These are phyloP conservation scores for Dillenia turbinata DNA, from an alignment of 164 flowering plant species.

Conservation along the genomic window DNA sequence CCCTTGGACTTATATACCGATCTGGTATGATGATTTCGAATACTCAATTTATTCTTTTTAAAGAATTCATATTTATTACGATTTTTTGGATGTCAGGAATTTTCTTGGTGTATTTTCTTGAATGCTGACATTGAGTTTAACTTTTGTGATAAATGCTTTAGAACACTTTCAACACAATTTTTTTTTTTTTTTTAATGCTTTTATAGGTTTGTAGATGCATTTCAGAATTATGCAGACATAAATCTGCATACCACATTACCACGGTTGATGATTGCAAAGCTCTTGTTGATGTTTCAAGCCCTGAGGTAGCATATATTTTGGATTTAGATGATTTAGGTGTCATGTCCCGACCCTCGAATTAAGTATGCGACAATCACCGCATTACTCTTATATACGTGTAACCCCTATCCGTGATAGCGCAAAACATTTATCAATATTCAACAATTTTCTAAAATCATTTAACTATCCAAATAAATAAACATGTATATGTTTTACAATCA, in stretches of 20 bases:
- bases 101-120: neutral
- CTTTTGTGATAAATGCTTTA: neutral
- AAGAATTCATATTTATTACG: neutral
- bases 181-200: neutral
- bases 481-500: too few relatives aligned
- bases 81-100: neutral
- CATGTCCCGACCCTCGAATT: too few relatives aligned
- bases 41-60: neutral
- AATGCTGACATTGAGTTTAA: neutral
- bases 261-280: constrained; percentile 65
- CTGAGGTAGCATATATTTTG: constrained; percentile 54
- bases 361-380: too few relatives aligned
- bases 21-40: constrained; percentile 39
- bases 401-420: too few relatives aligned
- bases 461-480: too few relatives aligned
- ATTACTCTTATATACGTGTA: too few relatives aligned
- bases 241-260: constrained; percentile 41
- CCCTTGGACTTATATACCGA: constrained; percentile 79
- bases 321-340: neutral
- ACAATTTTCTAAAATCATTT: too few relatives aligned
- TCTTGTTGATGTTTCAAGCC: constrained; percentile 73
- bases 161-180: neutral
- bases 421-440: too few relatives aligned
- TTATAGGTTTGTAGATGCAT: constrained; percentile 93
- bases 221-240: constrained; percentile 73